Conservation (phyloP, 768 basidiomycete species). For the Lentinula raphanica region DNA sequence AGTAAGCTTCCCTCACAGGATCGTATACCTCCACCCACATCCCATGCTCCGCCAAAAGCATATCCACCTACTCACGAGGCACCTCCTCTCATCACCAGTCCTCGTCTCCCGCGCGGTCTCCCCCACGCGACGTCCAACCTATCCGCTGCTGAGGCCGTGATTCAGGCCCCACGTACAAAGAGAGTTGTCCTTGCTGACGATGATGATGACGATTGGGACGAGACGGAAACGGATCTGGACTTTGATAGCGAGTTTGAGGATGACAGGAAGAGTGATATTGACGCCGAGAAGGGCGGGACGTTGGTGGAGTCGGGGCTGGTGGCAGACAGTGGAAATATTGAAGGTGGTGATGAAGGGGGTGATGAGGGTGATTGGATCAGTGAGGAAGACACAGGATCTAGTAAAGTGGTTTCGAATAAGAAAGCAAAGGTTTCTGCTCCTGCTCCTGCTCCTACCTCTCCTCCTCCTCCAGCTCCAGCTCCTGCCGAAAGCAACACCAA, state of each 20-base stretch:
- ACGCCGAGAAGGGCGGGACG: slow-evolving; percentile 7
- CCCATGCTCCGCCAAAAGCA: not conserved
- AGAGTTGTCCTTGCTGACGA: slow-evolving; percentile 45
- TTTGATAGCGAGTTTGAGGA: slow-evolving; percentile 23
- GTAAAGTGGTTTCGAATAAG: not conserved
- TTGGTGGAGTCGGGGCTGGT: slow-evolving; percentile 12
- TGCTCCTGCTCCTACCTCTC: slow-evolving; percentile 1
- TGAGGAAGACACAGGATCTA: slow-evolving; percentile 30
- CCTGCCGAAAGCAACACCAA: slow-evolving; percentile 16
- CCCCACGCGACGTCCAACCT: slow-evolving; percentile 4
- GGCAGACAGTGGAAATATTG: slow-evolving; percentile 29
- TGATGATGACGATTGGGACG: slow-evolving; percentile 51
- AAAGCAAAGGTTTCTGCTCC: not conserved
- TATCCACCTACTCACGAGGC: not conserved
- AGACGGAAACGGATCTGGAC: slow-evolving; percentile 31
- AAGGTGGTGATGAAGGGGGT: too few species aligned
- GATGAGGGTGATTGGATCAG: slow-evolving; percentile 57
- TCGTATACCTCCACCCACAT: not conserved
- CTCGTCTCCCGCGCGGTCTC: slow-evolving; percentile 3
- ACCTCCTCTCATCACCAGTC: not conserved
- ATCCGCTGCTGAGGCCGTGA: slow-evolving; percentile 9
- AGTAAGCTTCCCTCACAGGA: not conserved
- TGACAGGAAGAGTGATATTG: slow-evolving; percentile 13
- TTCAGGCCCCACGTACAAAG: slow-evolving; percentile 20
- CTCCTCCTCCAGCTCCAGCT: slow-evolving; percentile 29